Percentiles rank a stretch among this genome's conserved stretches.
These are phyloP conservation scores for Mucor lusitanicus DNA, from an alignment of 371 early-diverging fungal species.

Conservation along the genomic window DNA sequence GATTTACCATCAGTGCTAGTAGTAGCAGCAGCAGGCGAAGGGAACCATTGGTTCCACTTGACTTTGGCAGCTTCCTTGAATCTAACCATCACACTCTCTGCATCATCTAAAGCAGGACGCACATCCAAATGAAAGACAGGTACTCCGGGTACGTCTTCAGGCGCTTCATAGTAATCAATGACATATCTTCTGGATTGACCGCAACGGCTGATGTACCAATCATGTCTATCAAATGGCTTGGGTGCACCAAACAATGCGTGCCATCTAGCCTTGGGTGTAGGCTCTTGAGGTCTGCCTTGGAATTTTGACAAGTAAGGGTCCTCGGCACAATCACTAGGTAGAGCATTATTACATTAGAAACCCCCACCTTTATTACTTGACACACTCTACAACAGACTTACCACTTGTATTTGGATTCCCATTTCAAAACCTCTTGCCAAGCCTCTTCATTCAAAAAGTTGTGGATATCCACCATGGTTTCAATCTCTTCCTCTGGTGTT, in stretches of 20 bases:
- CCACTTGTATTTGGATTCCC: slow-evolving; percentile 83
- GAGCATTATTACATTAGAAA: not conserved
- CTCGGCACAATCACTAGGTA: slow-evolving; percentile 52
- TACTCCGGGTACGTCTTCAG: slow-evolving; percentile 63
- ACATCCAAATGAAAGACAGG: slow-evolving; percentile 84
- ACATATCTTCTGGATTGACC: slow-evolving; percentile 75
- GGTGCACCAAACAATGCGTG: slow-evolving; percentile 63
- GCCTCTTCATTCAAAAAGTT: slow-evolving; percentile 96
- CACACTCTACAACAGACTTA: slow-evolving; percentile 26
- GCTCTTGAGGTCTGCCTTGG: slow-evolving; percentile 79
- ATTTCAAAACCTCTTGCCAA: slow-evolving; percentile 92
- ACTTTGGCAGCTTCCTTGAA: slow-evolving; percentile 54
- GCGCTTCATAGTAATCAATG: slow-evolving; percentile 78
- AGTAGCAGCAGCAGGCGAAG: not conserved
- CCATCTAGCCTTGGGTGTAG: slow-evolving; percentile 77
- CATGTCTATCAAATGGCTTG: slow-evolving; percentile 80
- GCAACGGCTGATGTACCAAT: slow-evolving; percentile 78
- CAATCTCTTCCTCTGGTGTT: slow-evolving; percentile 87
- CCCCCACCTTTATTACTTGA: not conserved
- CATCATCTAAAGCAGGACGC: slow-evolving; percentile 78
- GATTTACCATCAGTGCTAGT: not conserved
- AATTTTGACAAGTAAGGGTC: slow-evolving; percentile 76
- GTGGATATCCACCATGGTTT: slow-evolving; percentile 95
- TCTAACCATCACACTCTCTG: slow-evolving; percentile 62
- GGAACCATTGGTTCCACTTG: slow-evolving; percentile 50